Evolutionary conservation across 495 filamentous ascomycete species (phyloP), one percentile per base, ranked within the genome.

Genomic region (Aspergillus haitiensis): DNA sequence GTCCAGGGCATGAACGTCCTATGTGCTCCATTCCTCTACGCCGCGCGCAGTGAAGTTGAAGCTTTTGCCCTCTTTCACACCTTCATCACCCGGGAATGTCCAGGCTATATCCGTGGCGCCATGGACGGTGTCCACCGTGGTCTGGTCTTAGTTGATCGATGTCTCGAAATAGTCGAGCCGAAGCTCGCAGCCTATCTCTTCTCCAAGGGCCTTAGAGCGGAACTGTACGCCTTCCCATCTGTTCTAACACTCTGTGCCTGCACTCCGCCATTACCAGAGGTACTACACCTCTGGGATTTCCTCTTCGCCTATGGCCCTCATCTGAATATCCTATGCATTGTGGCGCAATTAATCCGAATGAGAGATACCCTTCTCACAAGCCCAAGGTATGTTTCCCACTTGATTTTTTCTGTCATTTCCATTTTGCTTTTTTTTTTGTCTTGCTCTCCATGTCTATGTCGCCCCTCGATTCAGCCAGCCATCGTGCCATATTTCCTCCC

Each of bases 1-100:
- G 95, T 98, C 6, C 94, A 99, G 70, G 94, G 94, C 58, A 98
- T 98, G 94, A 98, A 98, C 69, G 93, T 98, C n/a, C 84, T 98
- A n/a, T 93, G 91, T 37, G 94, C 94, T 8, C 95, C 94, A 0
- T 97, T 99, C 66, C 81, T 98, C 44, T 99, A 99, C 72, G 92
- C 93, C 3, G 92, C 94, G 15, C 87, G 90, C 60, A 96, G 90
- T 66, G 94, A 99, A 72, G 89, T 92, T 0, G 92, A 99, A 70
- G 94, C 95, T 10, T 98, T 96, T 57, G 86, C 89, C 32, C 86
- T 92, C 9, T 98, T 99, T 70, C 85, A 95, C 67, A 85, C 85
- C 42, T 93, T 97, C 61, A 85, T 98, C 61, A 94, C 91, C 8
- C 80, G 81, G 37, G 93, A 98, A 75, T 92, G 89, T 62, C 94